Percentiles rank a stretch among this genome's conserved stretches.
Evolutionary conservation across 2,329 filamentous ascomycete genomes (phyloP).

Genomic region (Cadophora gregata): DNA sequence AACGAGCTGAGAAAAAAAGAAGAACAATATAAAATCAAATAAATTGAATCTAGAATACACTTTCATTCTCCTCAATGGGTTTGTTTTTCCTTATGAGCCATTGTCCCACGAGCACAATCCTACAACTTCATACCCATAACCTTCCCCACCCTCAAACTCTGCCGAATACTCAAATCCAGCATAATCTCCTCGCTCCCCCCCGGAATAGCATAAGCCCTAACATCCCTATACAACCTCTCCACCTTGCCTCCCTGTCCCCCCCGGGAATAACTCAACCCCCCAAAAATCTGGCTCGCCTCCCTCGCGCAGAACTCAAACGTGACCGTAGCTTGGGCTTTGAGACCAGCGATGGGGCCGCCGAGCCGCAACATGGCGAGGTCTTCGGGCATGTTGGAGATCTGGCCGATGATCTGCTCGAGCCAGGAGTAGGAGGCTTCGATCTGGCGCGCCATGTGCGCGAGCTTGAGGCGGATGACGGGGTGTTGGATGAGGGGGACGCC

Average conservation of each 20-base stretch:
- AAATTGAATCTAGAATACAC: no score
- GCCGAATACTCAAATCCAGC: conserved; percentile 93
- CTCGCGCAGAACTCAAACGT: conserved; percentile 98
- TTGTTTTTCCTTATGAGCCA: no score
- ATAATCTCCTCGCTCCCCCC: conserved; percentile 98
- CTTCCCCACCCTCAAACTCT: conserved; percentile 87
- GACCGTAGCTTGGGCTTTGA: conserved; percentile 92
- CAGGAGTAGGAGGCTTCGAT: conserved; percentile 97
- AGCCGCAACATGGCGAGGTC: conserved; percentile 96
- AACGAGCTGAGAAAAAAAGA: no score
- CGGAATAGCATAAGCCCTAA: conserved; percentile 94
- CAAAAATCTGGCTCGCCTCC: conserved; percentile 97
- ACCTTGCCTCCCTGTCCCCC: conserved; percentile 96
- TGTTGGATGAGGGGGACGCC: conserved; percentile 97
- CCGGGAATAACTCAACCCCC: conserved; percentile 87
- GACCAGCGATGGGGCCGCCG: conserved; percentile 87
- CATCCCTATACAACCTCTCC: conserved; percentile 92
- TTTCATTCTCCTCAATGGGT: no score
- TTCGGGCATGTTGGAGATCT: conserved; percentile 91
- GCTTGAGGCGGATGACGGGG: conserved; percentile 95
- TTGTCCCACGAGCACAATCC: background rate
- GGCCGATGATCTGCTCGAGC: conserved; percentile 94
- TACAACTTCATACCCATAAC: conserved; percentile 94
- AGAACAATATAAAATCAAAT: no score
- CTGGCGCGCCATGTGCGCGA: conserved; percentile 97